These are phyloP conservation scores for Agaricus sinodeliciosus DNA, from an alignment of 768 basidiomycete genomes.

Conservation along the genomic window DNA sequence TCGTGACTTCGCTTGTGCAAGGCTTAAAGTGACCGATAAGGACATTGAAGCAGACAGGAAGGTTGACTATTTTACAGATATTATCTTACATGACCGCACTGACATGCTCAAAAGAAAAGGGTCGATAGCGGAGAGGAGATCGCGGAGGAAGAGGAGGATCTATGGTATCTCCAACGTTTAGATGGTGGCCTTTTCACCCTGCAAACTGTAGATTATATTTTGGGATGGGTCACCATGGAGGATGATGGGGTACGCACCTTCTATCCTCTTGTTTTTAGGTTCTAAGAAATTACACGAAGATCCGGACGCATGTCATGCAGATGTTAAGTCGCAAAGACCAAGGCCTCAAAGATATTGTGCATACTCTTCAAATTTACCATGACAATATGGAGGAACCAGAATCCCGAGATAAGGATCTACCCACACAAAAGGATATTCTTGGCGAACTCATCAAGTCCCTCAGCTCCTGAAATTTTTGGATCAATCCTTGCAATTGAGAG, in stretches of 20 bases:
- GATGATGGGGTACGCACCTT: slow-evolving; percentile 80
- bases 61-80: slow-evolving; percentile 27
- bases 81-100: not conserved
- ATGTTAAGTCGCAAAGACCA: slow-evolving; percentile 73
- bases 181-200: slow-evolving; percentile 85
- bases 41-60: slow-evolving; percentile 68
- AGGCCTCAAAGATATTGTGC: slow-evolving; percentile 63
- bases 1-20: slow-evolving; percentile 58
- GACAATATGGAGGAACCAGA: slow-evolving; percentile 60
- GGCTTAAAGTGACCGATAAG: slow-evolving; percentile 54
- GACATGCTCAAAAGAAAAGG: slow-evolving; percentile 34
- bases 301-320: slow-evolving; percentile 65
- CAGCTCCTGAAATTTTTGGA: slow-evolving; percentile 13
- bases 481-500: not conserved
- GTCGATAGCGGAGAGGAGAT: slow-evolving; percentile 52
- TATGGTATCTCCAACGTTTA: slow-evolving; percentile 80
- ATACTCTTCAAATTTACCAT: slow-evolving; percentile 63
- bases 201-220: slow-evolving; percentile 88
- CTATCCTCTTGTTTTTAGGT: not conserved
- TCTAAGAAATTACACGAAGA: slow-evolving; percentile 35
- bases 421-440: slow-evolving; percentile 63
- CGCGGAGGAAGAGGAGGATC: slow-evolving; percentile 57
- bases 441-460: slow-evolving; percentile 62
- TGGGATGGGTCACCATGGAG: slow-evolving; percentile 96
- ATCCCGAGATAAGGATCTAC: slow-evolving; percentile 28